Base-by-base conservation (phyloP, 1,284 basidiomycete species). In the Apiotrichum gamsii region DNA sequence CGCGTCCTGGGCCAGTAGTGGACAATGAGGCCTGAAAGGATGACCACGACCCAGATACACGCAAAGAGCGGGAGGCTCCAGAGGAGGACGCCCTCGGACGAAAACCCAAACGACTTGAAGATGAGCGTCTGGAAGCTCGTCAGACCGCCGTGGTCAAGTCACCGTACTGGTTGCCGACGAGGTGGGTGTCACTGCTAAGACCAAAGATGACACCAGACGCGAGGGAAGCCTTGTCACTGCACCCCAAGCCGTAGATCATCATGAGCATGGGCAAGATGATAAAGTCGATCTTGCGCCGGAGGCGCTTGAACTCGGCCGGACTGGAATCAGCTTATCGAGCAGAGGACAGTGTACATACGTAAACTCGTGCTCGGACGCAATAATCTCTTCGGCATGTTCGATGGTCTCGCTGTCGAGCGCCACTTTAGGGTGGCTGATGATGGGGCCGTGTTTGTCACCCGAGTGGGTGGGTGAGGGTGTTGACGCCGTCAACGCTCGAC, bases 191-290 rank as follows among this genome's bases (percentile, higher is more conserved):
- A 39, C 49, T 25, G 19, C 42, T 35, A 8, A 58, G 43, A 14
- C 49, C 60, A 28, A 57, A 54, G 21, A 57, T 37, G 39, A 60
- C 57, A 33, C 59, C 60, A 8, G 42, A 40, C 3, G 54, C 32
- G 3, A 58, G 40, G 4, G 51, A 54, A 14, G 45, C 43, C 43
- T 58, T 58, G 49, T 58, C 57, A 5, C 21, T 19, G 41, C 29
- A 53, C 34, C 49, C 47, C 5, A 54, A 29, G 4, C 52, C 50
- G 18, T 43, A 51, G 21, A 39, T 34, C 30, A 48, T 28, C 41
- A 43, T 43, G 23, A 48, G 41, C 32, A 47, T 36, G 9, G 49
- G 49, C 45, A n/a, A n/a, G n/a, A n/a, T n/a, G n/a, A n/a, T 15
- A 15, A 44, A 23, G 43, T 54, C 52, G 23, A 54, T n/a, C 40